Base-by-base conservation (phyloP, 1,284 basidiomycete species). In the Bjerkandera adusta region DNA sequence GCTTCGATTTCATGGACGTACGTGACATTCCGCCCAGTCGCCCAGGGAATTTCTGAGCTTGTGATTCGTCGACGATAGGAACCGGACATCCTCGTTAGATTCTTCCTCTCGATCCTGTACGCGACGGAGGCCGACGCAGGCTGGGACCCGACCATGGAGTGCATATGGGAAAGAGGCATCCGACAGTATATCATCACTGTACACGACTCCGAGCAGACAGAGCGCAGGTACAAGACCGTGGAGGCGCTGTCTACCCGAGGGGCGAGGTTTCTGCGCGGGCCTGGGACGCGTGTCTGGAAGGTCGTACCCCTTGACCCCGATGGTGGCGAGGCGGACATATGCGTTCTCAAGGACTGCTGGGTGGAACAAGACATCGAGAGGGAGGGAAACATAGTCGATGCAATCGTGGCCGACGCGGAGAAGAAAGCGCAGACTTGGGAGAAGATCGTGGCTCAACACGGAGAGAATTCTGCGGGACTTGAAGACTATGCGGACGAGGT, bases 281-380 rank as follows among this genome's bases (percentile, higher is more conserved):
- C 32, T 3, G 45, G 45, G 8, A 47, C 45, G 4, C 45, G 45
- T 1, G 38, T 41, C 5, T 47, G 45, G 45, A 33, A 41, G 32
- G 45, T 47, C 2, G 12, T 13, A n/a, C n/a, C 33, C n/a, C 41
- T 43, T 11, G 29, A 43, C 29, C 30, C 2, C 3, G 24, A 8
- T 11, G 25, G 10, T n/a, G n/a, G n/a, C 8, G n/a, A 11, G 15
- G 4, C 12, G 41, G 41, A 5, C 30, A 12, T 3, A 3, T 13
- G 5, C 18, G 45, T 47, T 4, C 33, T 53, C n/a, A 53, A 50
- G 26, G 48, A 53, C 21, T 32, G 13, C 8, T 53, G 51, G 51
- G 36, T 45, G 3, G 45, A 49, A 29, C 25, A n/a, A 18, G 33
- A 45, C 13, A 34, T 44, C 2, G 7, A 22, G 10, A 13, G 33